Conservation (phyloP, 2,329 filamentous ascomycete species). For the Hortaea sp. region DNA sequence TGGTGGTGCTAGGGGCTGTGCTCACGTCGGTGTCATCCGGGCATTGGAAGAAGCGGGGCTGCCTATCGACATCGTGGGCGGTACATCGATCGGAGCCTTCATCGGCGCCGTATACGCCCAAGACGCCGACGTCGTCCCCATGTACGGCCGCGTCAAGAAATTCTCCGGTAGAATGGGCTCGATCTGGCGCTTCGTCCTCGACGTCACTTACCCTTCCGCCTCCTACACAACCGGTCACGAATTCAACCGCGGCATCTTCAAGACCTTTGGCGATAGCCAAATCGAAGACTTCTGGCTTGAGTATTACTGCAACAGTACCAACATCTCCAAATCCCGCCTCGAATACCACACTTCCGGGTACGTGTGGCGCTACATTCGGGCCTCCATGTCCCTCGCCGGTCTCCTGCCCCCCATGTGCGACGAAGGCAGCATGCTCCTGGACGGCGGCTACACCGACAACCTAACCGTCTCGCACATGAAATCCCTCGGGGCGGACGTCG, state of each 20-base stretch:
- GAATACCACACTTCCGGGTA: conserved; percentile 96
- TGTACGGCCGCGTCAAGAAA: conserved; percentile 94
- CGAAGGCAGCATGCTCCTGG: conserved; percentile 90
- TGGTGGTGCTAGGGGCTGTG: conserved; percentile 82
- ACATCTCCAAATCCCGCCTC: conserved; percentile 84
- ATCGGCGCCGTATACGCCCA: conserved; percentile 91
- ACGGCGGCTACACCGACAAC: conserved; percentile 96
- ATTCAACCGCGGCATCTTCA: conserved; percentile 98
- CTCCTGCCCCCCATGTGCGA: conserved; percentile 89
- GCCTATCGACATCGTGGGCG: conserved; percentile 88
- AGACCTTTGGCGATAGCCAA: conserved; percentile 90
- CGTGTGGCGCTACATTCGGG: conserved; percentile 92
- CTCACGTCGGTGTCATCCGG: conserved; percentile 87
- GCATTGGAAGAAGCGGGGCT: conserved; percentile 94
- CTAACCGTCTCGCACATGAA: conserved; percentile 97
- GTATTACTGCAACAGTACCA: conserved; percentile 98
- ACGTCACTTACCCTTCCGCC: conserved; percentile 89
- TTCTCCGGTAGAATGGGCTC: conserved; percentile 98
- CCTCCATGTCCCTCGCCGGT: conserved; percentile 92
- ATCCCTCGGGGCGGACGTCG: conserved; percentile 78
- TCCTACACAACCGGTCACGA: conserved; percentile 98
- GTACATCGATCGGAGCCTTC: conserved; percentile 92
- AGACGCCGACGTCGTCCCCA: conserved; percentile 91
- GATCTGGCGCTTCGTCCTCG: conserved; percentile 95
- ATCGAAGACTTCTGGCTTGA: conserved; percentile 99